phyloP scores from a whole-genome alignment of 2,329 filamentous ascomycete species.

The Phialocephala sp. region DNA sequence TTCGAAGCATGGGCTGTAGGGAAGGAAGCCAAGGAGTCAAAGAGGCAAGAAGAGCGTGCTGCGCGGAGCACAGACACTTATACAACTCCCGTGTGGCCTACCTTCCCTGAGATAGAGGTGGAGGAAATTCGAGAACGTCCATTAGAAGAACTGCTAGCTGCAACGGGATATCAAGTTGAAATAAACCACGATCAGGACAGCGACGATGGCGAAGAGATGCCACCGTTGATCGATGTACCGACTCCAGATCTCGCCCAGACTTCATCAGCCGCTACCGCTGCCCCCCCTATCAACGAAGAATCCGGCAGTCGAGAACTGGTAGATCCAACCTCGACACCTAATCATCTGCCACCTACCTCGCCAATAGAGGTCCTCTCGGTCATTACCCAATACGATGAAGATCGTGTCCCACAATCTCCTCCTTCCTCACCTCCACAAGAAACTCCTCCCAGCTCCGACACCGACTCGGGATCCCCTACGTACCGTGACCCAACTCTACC shows the following conservation, averaged over 20 bases:
- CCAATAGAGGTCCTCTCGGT: conserved; percentile 25
- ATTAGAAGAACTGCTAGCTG: conserved; percentile 38
- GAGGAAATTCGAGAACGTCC: conserved; percentile 39
- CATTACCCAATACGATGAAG: conserved; percentile 23
- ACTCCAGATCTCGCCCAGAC: background rate
- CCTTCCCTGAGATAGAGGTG: conserved; percentile 36
- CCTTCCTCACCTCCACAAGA: conserved; percentile 21
- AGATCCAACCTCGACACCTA: background rate
- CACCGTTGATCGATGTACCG: conserved; percentile 40
- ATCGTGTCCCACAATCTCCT: conserved; percentile 12
- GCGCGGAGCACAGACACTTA: background rate
- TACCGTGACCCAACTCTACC: conserved; percentile 66
- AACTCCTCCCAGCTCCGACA: conserved; percentile 21
- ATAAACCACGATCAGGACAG: conserved; percentile 10
- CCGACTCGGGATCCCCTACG: conserved; percentile 13
- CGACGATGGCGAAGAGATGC: conserved; percentile 38
- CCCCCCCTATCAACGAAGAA: conserved; percentile 34
- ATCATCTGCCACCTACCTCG: conserved; percentile 14
- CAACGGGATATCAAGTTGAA: conserved; percentile 38
- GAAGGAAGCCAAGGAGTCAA: conserved; percentile 24
- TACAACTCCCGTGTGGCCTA: conserved; percentile 26
- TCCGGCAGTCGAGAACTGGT: conserved; percentile 34
- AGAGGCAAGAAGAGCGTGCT: conserved; percentile 7
- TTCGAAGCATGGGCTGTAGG: conserved; percentile 43
- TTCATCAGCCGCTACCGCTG: background rate